Evolutionary conservation across 1,139 yeast species (phyloP), one percentile per base, ranked within the genome.

Genomic region (Yamadazyma atmosphaerica): DNA sequence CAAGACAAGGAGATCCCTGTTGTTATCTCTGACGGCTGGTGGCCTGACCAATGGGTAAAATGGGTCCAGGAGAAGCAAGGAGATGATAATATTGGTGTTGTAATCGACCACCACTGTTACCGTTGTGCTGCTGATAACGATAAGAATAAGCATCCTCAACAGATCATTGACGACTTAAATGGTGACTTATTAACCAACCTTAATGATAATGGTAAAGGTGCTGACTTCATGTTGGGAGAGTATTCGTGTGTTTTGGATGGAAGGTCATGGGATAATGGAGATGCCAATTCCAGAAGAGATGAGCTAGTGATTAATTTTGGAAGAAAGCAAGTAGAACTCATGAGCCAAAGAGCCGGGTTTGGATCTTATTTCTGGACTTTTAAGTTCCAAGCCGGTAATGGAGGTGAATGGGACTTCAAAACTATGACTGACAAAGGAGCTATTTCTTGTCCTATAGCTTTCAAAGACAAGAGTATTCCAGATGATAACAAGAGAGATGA

Each of bases 401-500:
- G 97, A 29, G 98, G 97, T 9, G 96, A 88, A 63, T 90, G 98
- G 98, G 97, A 92, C 40, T 83, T 87, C 60, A 73, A 76, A 32
- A 87, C 89, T 33, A 86, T 86, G 92, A 65, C 77, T 19, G 79
- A 83, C 21, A 66, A 67, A 40, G 90, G 90, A 0, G 80, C 83
- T 8, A 64, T 88, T 17, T 31, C 31, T 3, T 50, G 54, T 8
- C 61, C 63, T 1, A 47, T 56, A 27, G 39, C 47, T 2, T 50
- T 54, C 18, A 57, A 51, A 31, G 61, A 59, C 15, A 55, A 51
- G 18, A 24, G 44, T 1, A 39, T 61, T 4, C 79, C 81, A 13
- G 60, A 61, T 18, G 65, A 70, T 33, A 60, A 66, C 11, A 72
- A 68, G 18, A 70, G 76, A 40, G 67, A 76, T n/a, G 63, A 63